These are phyloP conservation scores for Pythium brachiatum DNA, from an alignment of 352 stramenopile species.

Conservation along the genomic window DNA sequence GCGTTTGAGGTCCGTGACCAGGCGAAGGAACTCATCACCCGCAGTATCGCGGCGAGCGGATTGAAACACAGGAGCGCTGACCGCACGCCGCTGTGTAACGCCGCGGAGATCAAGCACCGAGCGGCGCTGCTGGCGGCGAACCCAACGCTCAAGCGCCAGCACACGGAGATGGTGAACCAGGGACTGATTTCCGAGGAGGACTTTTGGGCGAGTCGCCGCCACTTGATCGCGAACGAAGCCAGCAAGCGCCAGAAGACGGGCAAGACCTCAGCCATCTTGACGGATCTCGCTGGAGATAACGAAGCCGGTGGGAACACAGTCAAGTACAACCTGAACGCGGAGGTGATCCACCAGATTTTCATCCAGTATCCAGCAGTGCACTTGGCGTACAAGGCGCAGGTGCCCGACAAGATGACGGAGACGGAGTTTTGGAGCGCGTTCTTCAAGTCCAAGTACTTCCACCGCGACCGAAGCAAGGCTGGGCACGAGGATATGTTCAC, in stretches of 20 bases:
- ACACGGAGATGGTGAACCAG: constrained; percentile 87
- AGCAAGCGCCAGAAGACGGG: constrained; percentile 84
- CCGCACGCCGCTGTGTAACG: constrained; percentile 57
- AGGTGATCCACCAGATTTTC: constrained; percentile 90
- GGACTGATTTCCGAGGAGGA: constrained; percentile 84
- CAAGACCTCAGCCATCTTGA: constrained; percentile 84
- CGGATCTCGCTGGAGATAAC: constrained; percentile 72
- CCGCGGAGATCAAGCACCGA: constrained; percentile 82
- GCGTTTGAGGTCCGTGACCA: constrained; percentile 69
- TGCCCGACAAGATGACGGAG: constrained; percentile 88
- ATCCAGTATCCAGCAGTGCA: constrained; percentile 87
- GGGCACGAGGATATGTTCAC: constrained; percentile 86
- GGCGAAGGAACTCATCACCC: constrained; percentile 67
- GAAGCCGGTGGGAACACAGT: constrained; percentile 71
- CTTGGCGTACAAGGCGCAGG: constrained; percentile 78
- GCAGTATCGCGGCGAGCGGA: constrained; percentile 43
- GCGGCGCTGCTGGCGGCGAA: constrained; percentile 70
- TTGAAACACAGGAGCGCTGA: constrained; percentile 37
- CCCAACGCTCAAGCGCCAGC: constrained; percentile 76
- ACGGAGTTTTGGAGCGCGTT: constrained; percentile 87
- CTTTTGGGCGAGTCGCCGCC: constrained; percentile 80
- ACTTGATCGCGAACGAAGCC: constrained; percentile 80
- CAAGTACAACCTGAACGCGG: constrained; percentile 89
- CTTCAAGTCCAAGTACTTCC: constrained; percentile 90
- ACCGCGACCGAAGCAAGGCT: constrained; percentile 69